Percentiles rank a stretch among this genome's conserved stretches.
Conservation (phyloP, 2,329 filamentous ascomycete species). For the Aureobasidium vineae region DNA sequence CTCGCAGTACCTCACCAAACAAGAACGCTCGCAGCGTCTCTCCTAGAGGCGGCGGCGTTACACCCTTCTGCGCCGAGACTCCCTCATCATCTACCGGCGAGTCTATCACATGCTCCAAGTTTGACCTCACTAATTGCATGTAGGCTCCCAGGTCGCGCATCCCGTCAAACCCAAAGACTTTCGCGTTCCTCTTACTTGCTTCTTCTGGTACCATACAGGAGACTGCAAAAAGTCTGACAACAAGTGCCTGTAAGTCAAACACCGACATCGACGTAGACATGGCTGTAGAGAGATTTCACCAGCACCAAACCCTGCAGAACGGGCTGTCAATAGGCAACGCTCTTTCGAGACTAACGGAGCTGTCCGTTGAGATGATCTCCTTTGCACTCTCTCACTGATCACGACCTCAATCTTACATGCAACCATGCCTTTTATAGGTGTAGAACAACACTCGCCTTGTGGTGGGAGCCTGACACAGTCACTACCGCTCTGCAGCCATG, state of each 20-base stretch:
- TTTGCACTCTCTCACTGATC: too few species aligned
- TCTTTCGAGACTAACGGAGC: too few species aligned
- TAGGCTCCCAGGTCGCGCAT: neutral
- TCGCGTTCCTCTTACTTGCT: slow-evolving; percentile 23
- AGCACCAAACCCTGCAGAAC: too few species aligned
- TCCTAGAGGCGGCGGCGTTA: neutral
- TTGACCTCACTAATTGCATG: neutral
- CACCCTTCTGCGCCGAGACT: neutral
- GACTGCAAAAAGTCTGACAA: slow-evolving; percentile 24
- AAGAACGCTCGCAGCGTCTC: neutral
- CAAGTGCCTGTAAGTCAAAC: slow-evolving; percentile 17
- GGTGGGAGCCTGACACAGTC: too few species aligned
- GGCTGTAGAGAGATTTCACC: neutral
- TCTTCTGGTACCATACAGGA: slow-evolving; percentile 23
- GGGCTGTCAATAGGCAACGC: too few species aligned
- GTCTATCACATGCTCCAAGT: too few species aligned
- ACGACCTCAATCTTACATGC: too few species aligned
- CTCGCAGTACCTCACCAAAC: neutral
- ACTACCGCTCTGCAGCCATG: neutral
- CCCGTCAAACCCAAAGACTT: neutral
- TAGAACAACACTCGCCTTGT: too few species aligned
- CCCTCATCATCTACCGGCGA: neutral
- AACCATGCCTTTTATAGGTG: too few species aligned
- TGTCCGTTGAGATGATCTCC: too few species aligned
- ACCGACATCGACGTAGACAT: too few species aligned